Base-by-base conservation (phyloP, 1,284 basidiomycete species). In the Tilletia walkeri region DNA sequence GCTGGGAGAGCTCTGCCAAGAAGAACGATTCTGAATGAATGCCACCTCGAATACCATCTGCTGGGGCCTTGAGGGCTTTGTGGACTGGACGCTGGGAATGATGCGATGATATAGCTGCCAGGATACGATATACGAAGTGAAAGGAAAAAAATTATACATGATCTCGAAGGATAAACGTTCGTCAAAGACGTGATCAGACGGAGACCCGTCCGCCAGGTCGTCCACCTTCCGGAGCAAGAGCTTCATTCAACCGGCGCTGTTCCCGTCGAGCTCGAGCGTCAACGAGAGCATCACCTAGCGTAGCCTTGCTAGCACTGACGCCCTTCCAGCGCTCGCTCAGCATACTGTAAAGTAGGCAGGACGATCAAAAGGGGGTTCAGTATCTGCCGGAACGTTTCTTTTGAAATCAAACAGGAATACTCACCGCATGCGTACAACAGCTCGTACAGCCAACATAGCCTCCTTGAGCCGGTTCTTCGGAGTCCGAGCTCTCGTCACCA, bases 401-500 rank as follows among this genome's bases (percentile, higher is more conserved):
- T 30, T 1, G 24, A 30, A 30, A 30, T 30, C 24, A 30, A 3
- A 20, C 9, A 34, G 30, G 9, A 30, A 41, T 41, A 67, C 48
- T 30, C 45, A 66, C 61, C 49, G 14, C 69, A 69, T 69, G 10
- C 69, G 14, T 14, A 65, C 53, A 4, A 66, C 39, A 7, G 41
- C 69, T 16, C 41, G 56, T 34, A 69, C 69, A 3, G 61, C 65
- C 4, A 69, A 1, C 20, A 59, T 38, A 4, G 39, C 69, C n/a
- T 66, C n/a, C 14, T 48, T 48, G 30, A 69, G 65, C 38, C 36
- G n/a, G 20, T 49, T 48, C 12, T 18, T 30, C 6, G 69, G 41
- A n/a, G 54, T 20, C 24, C 20, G 68, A 18, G 7, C 3, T 7
- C 12, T 14, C 38, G 6, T 47, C 30, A 30, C 18, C 4, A 59